Conservation (phyloP, 495 filamentous ascomycete genomes). For the Hypoxylon intermedium region DNA sequence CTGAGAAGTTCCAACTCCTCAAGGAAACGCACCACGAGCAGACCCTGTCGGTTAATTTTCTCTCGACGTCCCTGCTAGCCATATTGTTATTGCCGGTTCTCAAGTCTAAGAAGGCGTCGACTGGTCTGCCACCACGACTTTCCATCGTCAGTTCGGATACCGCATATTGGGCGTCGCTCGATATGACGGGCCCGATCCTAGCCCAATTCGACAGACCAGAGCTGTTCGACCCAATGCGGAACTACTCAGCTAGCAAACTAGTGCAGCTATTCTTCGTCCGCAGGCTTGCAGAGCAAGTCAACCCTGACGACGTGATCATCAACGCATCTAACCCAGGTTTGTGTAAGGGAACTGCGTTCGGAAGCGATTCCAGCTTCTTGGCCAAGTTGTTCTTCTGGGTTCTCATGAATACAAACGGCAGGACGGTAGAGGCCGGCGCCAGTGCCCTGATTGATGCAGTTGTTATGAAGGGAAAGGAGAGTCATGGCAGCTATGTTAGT, state of each 20-base stretch:
- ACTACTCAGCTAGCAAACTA: constrained; percentile 51
- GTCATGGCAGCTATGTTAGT: constrained; percentile 54
- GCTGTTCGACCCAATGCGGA: constrained; percentile 31
- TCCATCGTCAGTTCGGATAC: constrained; percentile 50
- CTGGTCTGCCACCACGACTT: constrained; percentile 42
- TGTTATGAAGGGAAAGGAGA: constrained; percentile 50
- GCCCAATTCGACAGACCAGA: constrained; percentile 46
- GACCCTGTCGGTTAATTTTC: constrained; percentile 51
- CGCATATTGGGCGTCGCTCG: constrained; percentile 41
- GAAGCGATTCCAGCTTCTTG: constrained; percentile 27
- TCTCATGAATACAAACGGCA: constrained; percentile 37
- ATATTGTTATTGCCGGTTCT: constrained; percentile 56
- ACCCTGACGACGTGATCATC: constrained; percentile 52
- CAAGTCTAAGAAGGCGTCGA: constrained; percentile 42
- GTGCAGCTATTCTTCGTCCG: constrained; percentile 49
- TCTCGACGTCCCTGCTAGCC: constrained; percentile 54
- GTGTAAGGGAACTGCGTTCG: constrained; percentile 47
- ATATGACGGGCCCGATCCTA: constrained; percentile 44
- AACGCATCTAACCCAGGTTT: constrained; percentile 57
- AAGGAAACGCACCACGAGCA: constrained; percentile 55
- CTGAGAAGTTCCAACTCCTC: constrained; percentile 35
- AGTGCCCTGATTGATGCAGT: constrained; percentile 51
- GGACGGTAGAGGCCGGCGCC: constrained; percentile 45
- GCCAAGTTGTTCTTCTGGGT: constrained; percentile 21
- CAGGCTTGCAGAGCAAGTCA: constrained; percentile 51